Evolutionary conservation across 2,329 filamentous ascomycete species (phyloP).

Genomic region (Aspergillus sp.): DNA sequence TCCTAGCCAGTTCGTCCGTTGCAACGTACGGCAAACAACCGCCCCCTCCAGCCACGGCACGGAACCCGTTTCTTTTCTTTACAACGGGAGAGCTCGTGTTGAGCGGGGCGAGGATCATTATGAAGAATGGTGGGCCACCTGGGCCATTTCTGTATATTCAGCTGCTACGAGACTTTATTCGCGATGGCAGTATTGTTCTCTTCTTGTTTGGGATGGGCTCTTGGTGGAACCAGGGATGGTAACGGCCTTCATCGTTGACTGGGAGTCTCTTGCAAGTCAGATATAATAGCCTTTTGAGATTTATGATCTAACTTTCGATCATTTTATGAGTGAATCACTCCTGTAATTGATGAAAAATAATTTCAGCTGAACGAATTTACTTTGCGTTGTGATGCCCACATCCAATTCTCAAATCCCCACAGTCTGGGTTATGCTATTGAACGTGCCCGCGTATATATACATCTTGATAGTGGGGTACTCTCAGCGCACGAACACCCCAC

Average conservation of each 20-base stretch:
- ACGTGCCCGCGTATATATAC: background rate
- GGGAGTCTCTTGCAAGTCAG: background rate
- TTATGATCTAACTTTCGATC: background rate
- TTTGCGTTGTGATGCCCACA: background rate
- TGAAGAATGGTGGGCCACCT: slow-evolving; percentile 26
- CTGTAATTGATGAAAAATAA: background rate
- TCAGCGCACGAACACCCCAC: background rate
- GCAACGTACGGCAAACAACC: slow-evolving; percentile 40
- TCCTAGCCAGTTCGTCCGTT: slow-evolving; percentile 37
- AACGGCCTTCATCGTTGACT: background rate
- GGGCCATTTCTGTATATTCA: slow-evolving; percentile 37
- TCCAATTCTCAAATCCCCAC: background rate
- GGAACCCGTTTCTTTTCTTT: slow-evolving; percentile 48
- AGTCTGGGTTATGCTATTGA: background rate
- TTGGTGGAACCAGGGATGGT: slow-evolving; percentile 41
- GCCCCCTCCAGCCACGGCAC: slow-evolving; percentile 45
- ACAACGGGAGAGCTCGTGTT: slow-evolving; percentile 48
- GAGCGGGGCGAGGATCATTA: slow-evolving; percentile 36
- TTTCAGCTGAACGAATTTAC: background rate
- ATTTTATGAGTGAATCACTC: background rate
- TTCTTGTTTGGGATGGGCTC: slow-evolving; percentile 46
- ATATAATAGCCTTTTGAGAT: background rate
- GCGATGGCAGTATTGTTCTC: slow-evolving; percentile 46
- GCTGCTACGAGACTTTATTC: slow-evolving; percentile 38
- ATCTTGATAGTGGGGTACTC: too few relatives aligned